Evolutionary conservation across 495 filamentous ascomycete species (phyloP).

Genomic region (Penicillium crystallinum): DNA sequence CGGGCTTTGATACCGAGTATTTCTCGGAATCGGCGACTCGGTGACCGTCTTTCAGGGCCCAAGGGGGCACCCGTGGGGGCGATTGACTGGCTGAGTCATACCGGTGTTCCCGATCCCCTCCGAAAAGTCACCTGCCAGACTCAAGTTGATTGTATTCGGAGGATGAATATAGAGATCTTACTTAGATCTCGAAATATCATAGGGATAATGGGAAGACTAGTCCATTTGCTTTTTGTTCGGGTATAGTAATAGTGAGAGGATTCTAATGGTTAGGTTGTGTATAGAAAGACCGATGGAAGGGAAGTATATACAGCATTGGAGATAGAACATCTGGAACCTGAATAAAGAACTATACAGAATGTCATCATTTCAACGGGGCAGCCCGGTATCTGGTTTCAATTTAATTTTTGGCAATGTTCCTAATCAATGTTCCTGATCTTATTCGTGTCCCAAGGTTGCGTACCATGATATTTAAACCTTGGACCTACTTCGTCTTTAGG

Average conservation of each 20-base stretch:
- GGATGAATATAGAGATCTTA: neutral
- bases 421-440: neutral
- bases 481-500: neutral
- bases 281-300: conserved; percentile 5
- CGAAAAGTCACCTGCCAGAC: conserved; percentile 28
- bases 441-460: neutral
- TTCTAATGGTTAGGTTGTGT: neutral
- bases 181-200: neutral
- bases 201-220: conserved; percentile 25
- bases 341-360: neutral
- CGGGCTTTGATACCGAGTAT: conserved; percentile 17
- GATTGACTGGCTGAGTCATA: conserved; percentile 2
- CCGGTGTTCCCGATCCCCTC: conserved; percentile 18
- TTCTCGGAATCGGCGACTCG: conserved; percentile 24
- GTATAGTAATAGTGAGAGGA: neutral
- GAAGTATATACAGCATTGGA: neutral
- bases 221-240: conserved; percentile 21
- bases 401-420: neutral
- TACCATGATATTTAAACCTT: neutral
- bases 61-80: no score
- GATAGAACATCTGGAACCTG: neutral
- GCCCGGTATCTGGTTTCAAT: neutral
- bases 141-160: conserved; percentile 2
- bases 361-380: neutral
- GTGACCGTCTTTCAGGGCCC: neutral